Evolutionary conservation across 1,139 yeast genomes (phyloP).

Genomic region (Saccharomycopsis phalli): DNA sequence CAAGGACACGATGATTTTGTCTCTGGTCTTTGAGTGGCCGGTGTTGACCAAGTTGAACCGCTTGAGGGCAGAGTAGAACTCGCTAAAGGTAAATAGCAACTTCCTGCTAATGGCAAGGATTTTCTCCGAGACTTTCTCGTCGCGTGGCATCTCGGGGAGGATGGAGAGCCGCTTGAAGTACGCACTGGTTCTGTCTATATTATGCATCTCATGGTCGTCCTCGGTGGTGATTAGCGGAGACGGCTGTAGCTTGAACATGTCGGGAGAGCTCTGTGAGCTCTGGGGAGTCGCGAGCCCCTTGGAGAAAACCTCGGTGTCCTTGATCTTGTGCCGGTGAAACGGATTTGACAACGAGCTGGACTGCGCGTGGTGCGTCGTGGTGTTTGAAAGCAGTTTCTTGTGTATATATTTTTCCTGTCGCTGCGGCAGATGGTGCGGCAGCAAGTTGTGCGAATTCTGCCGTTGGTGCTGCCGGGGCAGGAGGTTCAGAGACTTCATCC

Average conservation of each 20-base stretch:
- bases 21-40: constrained; percentile 4
- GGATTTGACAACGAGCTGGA: background rate
- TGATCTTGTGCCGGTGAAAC: background rate
- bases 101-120: constrained; percentile 8
- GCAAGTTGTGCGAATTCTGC: background rate
- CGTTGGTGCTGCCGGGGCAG: background rate
- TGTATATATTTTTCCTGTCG: background rate
- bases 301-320: background rate
- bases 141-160: constrained; percentile 8
- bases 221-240: background rate
- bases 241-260: background rate
- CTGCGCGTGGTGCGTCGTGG: background rate
- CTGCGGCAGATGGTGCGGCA: background rate
- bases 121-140: background rate
- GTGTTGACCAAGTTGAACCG: constrained; percentile 7
- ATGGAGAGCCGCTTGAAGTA: constrained; percentile 8
- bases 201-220: background rate
- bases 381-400: background rate
- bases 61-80: constrained; percentile 10
- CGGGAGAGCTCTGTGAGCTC: background rate
- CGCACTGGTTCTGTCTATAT: constrained; percentile 7
- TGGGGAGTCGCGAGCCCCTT: background rate
- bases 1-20: constrained; percentile 5
- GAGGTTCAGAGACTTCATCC: background rate
- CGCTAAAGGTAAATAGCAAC: constrained; percentile 12